Evolutionary conservation across 345 rosid species (phyloP).

Genomic region (Raphanus raphanistrum): DNA sequence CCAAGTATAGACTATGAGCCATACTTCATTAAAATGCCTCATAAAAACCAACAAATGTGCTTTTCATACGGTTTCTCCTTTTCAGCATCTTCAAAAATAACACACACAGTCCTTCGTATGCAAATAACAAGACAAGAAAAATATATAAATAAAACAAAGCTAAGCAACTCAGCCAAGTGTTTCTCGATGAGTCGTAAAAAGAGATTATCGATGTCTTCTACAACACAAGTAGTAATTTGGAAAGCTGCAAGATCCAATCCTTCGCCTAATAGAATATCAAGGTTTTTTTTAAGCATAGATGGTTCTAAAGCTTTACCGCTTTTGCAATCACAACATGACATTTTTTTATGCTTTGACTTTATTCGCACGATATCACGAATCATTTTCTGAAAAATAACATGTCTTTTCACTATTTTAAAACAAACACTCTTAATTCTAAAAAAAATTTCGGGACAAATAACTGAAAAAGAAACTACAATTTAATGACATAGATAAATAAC

Average conservation of each 20-base stretch:
- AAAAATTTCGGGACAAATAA: too few species aligned
- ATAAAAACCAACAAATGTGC: neutral
- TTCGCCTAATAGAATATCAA: neutral
- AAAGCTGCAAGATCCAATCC: neutral
- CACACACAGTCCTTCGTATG: neutral
- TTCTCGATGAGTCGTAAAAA: neutral
- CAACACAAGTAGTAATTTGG: neutral
- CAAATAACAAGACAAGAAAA: neutral
- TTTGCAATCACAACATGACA: too few species aligned
- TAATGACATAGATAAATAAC: neutral
- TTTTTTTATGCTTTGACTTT: too few species aligned
- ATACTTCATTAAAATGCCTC: neutral
- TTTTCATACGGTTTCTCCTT: neutral
- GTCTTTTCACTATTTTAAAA: too few species aligned
- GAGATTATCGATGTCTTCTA: neutral
- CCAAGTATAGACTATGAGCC: neutral
- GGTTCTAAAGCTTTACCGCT: neutral
- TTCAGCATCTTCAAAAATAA: neutral
- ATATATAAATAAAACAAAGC: too few species aligned
- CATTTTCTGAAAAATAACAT: neutral
- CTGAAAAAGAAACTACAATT: neutral
- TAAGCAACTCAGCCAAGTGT: neutral
- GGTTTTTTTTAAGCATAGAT: neutral
- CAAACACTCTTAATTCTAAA: neutral
- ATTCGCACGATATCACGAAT: too few species aligned